Percentiles rank a stretch among this genome's conserved stretches.
These are phyloP conservation scores for Ophiosphaerella herpotricha DNA, from an alignment of 2,329 filamentous ascomycete species.

Conservation along the genomic window DNA sequence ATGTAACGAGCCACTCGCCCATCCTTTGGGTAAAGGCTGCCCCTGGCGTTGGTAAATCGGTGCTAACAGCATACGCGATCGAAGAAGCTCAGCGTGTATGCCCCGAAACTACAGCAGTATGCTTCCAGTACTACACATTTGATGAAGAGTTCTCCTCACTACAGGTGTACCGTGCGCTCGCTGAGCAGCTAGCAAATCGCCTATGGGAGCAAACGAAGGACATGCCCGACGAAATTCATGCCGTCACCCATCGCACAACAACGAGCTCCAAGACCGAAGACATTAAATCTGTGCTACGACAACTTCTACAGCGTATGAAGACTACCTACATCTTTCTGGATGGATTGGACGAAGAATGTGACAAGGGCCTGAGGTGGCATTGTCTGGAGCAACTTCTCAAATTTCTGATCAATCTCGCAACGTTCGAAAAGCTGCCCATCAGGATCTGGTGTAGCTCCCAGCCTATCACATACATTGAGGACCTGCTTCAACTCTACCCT, in stretches of 20 bases:
- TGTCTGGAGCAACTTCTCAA: not conserved
- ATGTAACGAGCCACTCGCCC: not conserved
- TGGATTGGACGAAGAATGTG: slow-evolving; percentile 6
- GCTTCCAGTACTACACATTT: slow-evolving; percentile 5
- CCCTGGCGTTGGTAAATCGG: slow-evolving; percentile 1
- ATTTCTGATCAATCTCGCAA: slow-evolving; percentile 1
- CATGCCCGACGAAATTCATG: slow-evolving; percentile 6
- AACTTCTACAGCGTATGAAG: not conserved
- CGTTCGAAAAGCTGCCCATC: not conserved
- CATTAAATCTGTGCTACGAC: not conserved
- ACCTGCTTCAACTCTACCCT: not conserved
- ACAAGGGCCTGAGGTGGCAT: slow-evolving; percentile 1
- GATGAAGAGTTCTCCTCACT: slow-evolving; percentile 3
- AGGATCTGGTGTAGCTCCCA: slow-evolving; percentile 7
- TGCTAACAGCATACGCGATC: slow-evolving; percentile 1
- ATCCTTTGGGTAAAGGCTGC: slow-evolving; percentile 1
- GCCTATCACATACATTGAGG: not conserved
- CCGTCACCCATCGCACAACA: not conserved
- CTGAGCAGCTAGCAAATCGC: slow-evolving; percentile 2
- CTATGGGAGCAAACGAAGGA: slow-evolving; percentile 3
- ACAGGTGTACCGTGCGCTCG: slow-evolving; percentile 1
- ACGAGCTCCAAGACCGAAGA: slow-evolving; percentile 2
- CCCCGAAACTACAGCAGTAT: not conserved
- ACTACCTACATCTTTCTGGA: slow-evolving; percentile 4
- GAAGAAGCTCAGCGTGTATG: not conserved